Evolutionary conservation across 805 yeast genomes (phyloP), one percentile per base, ranked within the genome.

Genomic region (Myxozyma neotropica): DNA sequence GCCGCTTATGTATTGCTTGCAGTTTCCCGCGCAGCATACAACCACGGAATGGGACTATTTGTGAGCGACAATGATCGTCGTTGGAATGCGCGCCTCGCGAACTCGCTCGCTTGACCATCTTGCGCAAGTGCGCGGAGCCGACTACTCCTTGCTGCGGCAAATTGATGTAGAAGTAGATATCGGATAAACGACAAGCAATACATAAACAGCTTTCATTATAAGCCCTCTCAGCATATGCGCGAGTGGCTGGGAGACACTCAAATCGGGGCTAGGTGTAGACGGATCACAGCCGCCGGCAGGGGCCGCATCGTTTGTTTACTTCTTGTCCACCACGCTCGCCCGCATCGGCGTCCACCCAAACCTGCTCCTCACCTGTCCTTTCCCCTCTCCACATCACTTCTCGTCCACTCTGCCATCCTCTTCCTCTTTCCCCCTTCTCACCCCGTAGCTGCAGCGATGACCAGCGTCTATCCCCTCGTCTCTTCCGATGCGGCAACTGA

Each of bases 401-500:
- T 15, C 12, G 36, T 26, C 36, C 46, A 23, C 15, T 48, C 40
- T 19, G 15, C 21, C 26, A 13, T 45, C 10, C 31, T 17, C 33
- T 36, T n/a, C 29, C 21, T n/a, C 39, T 19, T 31, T 17, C 38
- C 40, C 29, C 26, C 23, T 15, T 45, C 17, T 12, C 26, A 10
- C 36, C 19, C 19, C 23, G 7, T 19, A 15, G 17, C 29, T 23
- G 29, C 24, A 27, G 49, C 21, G 33, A 42, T 44, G 55, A 39
- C 55, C 48, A 29, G 35, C 49, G 48, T 55, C 42, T 55, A 55
- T 40, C 60, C 51, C 3, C 48, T 43, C 42, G 55, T 47, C 50
- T 44, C 60, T 21, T 46, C 60, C 38, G 56, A 57, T 33, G 47
- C 55, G 35, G 27, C 51, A 4, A 24, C 39, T 7, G 48, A 52